Base-by-base conservation (phyloP, 768 basidiomycete genomes). In the Pisolithus microcarpus region DNA sequence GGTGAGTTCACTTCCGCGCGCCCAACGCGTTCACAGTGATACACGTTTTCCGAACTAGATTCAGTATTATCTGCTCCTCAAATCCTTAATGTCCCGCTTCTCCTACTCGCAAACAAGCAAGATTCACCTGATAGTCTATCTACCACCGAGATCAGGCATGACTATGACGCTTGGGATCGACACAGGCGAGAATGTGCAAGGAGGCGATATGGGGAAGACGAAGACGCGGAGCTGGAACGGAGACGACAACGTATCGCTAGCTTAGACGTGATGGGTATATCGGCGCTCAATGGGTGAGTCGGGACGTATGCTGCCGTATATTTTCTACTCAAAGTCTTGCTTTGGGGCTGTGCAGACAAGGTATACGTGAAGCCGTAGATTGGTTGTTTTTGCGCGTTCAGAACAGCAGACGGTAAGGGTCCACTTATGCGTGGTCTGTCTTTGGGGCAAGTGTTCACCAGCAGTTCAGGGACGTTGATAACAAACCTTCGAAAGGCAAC, bases 71-170 rank as follows among this genome's bases (percentile, higher is more conserved):
- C 87, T 15, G 82, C 88, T 1, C 93, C 91, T 0, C 86, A 91
- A 58, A 92, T 94, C 28, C 82, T 97, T 23, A 85, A 86, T 46
- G 80, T 97, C 1, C 96, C 95, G 0, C 76, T 96, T 2, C 75
- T 99, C 6, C 81, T 99, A 9, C 77, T 97, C 16, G 96, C 94
- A 24, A 98, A 98, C 72, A 98, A 99, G 65, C 95, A 97, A 66
- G 96, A 98, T 58, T 81, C 78, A 3, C 84, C 86, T 0, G 67
- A 74, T 16, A 86, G 86, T 57, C 74, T 97, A 30, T 87, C 90
- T 0, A 89, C 93, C 0, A 85, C 91, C 46, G 91, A 97, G 55
- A 93, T 99, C 44, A 73, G 93, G 19, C 85, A 92, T 53, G 83
- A 87, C 65, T 91, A 91, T 53, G 87, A 91, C 65, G 84, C 84